Conservation (phyloP, 805 yeast genomes). For the Wickerhamomyces tratensis region DNA sequence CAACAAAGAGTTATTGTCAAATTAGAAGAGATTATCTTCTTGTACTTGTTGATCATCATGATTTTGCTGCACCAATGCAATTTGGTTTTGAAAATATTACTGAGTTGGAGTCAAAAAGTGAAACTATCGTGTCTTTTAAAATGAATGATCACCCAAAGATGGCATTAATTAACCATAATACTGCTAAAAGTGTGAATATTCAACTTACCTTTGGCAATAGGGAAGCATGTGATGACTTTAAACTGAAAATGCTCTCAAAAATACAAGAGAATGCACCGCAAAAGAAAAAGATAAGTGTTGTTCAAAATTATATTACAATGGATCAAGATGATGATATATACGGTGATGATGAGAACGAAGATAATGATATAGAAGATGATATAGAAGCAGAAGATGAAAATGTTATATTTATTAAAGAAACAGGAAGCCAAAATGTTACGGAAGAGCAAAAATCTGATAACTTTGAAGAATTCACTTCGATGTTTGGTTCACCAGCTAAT, state of each 20-base stretch:
- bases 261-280: constrained; percentile 1
- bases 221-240: background rate
- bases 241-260: background rate
- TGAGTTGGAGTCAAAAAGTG: background rate
- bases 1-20: constrained; percentile 7
- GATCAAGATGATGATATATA: constrained; percentile 2
- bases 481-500: constrained; percentile 7
- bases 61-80: constrained; percentile 13
- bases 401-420: constrained; percentile 1
- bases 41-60: constrained; percentile 9
- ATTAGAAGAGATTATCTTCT: constrained; percentile 4
- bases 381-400: too few relatives aligned
- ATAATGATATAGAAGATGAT: background rate
- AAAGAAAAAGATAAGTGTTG: constrained; percentile 23
- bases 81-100: constrained; percentile 5
- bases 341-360: background rate
- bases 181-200: constrained; percentile 2
- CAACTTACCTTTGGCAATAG: constrained; percentile 2
- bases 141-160: constrained; percentile 4
- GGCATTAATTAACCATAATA: constrained; percentile 4
- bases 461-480: constrained; percentile 6
- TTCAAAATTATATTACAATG: constrained; percentile 16
- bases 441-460: background rate
- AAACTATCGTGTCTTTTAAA: constrained; percentile 1
- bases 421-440: constrained; percentile 13